These are phyloP conservation scores for Cymbopogon flexuosus DNA, from an alignment of 202 grass and related monocot species.

Conservation along the genomic window DNA sequence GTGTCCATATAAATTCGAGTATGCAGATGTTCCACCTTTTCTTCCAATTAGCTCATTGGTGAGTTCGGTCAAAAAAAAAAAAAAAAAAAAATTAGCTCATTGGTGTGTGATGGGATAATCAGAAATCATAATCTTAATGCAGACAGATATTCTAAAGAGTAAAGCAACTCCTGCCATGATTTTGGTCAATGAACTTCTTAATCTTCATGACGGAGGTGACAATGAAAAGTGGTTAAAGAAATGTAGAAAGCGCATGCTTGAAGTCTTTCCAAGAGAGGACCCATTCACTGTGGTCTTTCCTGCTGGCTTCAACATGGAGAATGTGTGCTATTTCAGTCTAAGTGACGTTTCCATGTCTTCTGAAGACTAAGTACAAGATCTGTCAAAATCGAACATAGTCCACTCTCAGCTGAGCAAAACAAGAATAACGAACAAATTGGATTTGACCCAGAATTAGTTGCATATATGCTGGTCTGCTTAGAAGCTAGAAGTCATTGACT, in stretches of 20 bases:
- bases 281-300: conserved; percentile 76
- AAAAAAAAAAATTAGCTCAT: not conserved
- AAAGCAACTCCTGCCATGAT: conserved; percentile 83
- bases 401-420: conserved; percentile 52
- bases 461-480: conserved; percentile 27
- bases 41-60: not conserved
- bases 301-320: conserved; percentile 62
- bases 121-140: conserved; percentile 26
- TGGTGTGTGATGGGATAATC: conserved; percentile 19
- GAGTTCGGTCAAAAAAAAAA: no score
- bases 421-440: conserved; percentile 37
- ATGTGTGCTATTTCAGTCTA: conserved; percentile 52
- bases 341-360: not conserved
- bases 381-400: not conserved
- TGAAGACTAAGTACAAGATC: conserved; percentile 14
- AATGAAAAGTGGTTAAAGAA: conserved; percentile 80
- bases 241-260: conserved; percentile 75
- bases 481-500: conserved; percentile 14
- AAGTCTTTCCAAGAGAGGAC: conserved; percentile 80
- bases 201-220: conserved; percentile 80
- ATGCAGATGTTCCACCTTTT: conserved; percentile 12
- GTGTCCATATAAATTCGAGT: not conserved
- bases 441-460: conserved; percentile 79
- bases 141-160: conserved; percentile 88
- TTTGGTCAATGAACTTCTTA: conserved; percentile 83